Percentiles rank a stretch among this genome's conserved stretches.
phyloP scores from a whole-genome alignment of 148 eudicot genomes.

The Hydrangea macrophylla region DNA sequence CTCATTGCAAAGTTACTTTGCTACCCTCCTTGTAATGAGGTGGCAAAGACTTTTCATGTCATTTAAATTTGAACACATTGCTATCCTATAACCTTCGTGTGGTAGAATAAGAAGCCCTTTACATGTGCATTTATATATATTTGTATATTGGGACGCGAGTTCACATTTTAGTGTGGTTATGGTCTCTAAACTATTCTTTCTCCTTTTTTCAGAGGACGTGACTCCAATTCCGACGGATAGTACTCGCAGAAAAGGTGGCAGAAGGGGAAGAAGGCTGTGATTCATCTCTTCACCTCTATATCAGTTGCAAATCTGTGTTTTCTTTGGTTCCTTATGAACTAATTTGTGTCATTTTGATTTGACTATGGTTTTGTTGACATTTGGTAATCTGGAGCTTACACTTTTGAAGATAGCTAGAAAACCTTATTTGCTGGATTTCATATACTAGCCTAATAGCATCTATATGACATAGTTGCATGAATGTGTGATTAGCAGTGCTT shows the following conservation, averaged over 20 bases:
- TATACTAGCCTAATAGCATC: too few species aligned
- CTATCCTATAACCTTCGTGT: too few species aligned
- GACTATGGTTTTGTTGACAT: background rate
- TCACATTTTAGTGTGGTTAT: background rate
- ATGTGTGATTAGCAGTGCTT: too few species aligned
- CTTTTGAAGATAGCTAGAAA: background rate
- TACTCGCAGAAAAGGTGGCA: conserved; percentile 91
- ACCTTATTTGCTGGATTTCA: background rate
- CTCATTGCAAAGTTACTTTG: too few species aligned
- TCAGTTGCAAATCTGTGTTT: background rate
- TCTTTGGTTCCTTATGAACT: conserved; percentile 8
- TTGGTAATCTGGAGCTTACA: background rate
- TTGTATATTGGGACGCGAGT: background rate
- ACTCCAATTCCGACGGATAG: too few species aligned
- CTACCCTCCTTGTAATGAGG: too few species aligned
- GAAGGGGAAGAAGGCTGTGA: conserved; percentile 91
- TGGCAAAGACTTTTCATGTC: too few species aligned
- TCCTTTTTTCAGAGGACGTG: conserved; percentile 64
- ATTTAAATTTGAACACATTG: too few species aligned
- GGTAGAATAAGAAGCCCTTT: too few species aligned
- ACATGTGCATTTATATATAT: too few species aligned
- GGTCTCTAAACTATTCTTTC: background rate
- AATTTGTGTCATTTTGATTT: conserved; percentile 7
- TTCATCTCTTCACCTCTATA: conserved; percentile 2
- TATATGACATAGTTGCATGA: too few species aligned